Percentiles rank a stretch among this genome's conserved stretches.
phyloP scores from a whole-genome alignment of 2,329 filamentous ascomycete species.

The Hortaea werneckii region DNA sequence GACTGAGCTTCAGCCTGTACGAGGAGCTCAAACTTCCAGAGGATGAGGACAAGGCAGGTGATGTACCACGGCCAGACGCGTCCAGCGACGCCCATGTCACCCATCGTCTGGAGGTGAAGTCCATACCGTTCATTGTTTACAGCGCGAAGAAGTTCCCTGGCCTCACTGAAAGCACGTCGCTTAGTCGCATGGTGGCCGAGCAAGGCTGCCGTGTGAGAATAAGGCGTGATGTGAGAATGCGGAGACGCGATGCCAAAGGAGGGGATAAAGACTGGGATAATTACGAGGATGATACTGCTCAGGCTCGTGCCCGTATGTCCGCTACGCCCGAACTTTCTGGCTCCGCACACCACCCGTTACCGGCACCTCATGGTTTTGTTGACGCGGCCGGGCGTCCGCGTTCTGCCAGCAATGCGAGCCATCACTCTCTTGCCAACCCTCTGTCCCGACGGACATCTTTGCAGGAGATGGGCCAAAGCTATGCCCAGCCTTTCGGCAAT shows the following conservation, averaged over 20 bases:
- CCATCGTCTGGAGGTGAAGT: constrained; percentile 84
- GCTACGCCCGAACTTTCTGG: constrained; percentile 21
- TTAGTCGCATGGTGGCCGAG: constrained; percentile 87
- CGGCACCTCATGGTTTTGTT: constrained; percentile 21
- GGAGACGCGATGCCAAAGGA: constrained; percentile 65
- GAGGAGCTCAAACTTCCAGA: constrained; percentile 82
- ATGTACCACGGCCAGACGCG: constrained; percentile 27
- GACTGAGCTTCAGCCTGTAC: constrained; percentile 84
- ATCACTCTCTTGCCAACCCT: constrained; percentile 18
- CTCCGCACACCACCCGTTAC: constrained; percentile 11
- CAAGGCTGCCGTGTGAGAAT: constrained; percentile 96
- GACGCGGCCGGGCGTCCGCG: constrained; percentile 27
- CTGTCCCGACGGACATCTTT: constrained; percentile 32
- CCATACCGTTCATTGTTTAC: constrained; percentile 74
- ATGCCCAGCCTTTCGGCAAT: constrained; percentile 31
- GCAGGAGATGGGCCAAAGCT: constrained; percentile 34
- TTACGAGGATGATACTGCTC: constrained; percentile 46
- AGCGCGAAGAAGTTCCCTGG: constrained; percentile 99
- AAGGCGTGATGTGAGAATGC: constrained; percentile 85
- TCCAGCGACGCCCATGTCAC: constrained; percentile 54
- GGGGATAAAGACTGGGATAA: constrained; percentile 56
- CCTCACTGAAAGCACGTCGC: constrained; percentile 73
- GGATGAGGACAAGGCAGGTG: constrained; percentile 55
- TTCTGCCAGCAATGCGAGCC: constrained; percentile 29
- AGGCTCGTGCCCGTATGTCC: constrained; percentile 36